Evolutionary conservation across 2,329 filamentous ascomycete genomes (phyloP), one percentile per base, ranked within the genome.

Genomic region (Beauveria pseudobassiana): DNA sequence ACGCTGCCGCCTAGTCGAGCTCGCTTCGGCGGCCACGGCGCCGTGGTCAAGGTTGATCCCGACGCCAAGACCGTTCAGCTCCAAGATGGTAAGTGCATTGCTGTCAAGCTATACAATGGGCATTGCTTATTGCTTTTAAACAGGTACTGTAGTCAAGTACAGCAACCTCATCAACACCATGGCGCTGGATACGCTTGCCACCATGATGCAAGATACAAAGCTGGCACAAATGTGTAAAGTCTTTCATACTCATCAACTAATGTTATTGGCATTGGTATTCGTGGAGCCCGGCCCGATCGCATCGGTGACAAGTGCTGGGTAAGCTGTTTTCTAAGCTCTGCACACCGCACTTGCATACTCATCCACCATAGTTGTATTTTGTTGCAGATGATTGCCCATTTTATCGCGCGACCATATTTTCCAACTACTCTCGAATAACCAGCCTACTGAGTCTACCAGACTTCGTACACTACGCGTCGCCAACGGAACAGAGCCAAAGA

Each of bases 231-330:
- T 96, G 68, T 90, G 87, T 81, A 96, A 96, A 89, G 87, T 65
- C 87, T 99, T 62, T 98, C 87, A 85, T 99, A 96, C 84, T 97
- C 93, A 59, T 93, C 90, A 69, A 99, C 95, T 61, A 95, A 99
- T 78, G 93, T 99, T 71, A 89, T 99, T 69, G 95, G 95, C 77
- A 90, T 99, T 66, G 95, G 95, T 78, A 83, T 99, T 71, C 91
- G 95, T 73, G 95, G 95, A 67, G 84, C 82, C 71, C 91, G 95
- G 68, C 95, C 95, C 46, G 92, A 96, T 77, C 90, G 91, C 73
- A 99, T 99, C 69, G 95, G 95, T 67, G 95, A 99, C 82, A 99
- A 99, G 85, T 99, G 95, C 87, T 99, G 95, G 93, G 84, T 88
- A 80, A 74, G 84, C 28, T 24, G 26, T 22, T 24, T 30, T 12